phyloP scores from a whole-genome alignment of 1,284 basidiomycete genomes.

The Heimioporus retisporus region DNA sequence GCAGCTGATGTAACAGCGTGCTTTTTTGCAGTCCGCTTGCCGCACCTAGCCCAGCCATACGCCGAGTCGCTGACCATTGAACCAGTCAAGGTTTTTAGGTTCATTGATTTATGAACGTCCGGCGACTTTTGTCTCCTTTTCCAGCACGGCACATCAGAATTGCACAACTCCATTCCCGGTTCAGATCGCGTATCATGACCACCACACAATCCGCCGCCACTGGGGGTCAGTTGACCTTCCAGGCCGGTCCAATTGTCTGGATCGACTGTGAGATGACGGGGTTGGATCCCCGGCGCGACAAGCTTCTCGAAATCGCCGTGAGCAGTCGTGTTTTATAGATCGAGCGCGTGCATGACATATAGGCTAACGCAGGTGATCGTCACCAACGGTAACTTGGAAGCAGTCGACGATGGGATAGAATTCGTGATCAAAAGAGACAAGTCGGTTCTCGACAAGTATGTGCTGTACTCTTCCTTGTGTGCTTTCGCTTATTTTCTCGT shows the following conservation, averaged over 20 bases:
- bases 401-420: conserved; percentile 80
- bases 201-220: conserved; percentile 3
- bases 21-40: too few species aligned
- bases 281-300: conserved; percentile 69
- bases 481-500: too few species aligned
- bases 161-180: not conserved
- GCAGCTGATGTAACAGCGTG: too few species aligned
- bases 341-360: not conserved
- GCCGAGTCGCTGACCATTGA: too few species aligned
- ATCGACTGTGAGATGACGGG: conserved; percentile 94
- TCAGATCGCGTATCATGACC: conserved; percentile 17
- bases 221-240: conserved; percentile 50
- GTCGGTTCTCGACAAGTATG: conserved; percentile 69
- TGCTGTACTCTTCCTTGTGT: not conserved
- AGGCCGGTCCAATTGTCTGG: conserved; percentile 85
- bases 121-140: too few species aligned
- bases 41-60: too few species aligned
- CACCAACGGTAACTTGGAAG: conserved; percentile 81
- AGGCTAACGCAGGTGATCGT: conserved; percentile 70
- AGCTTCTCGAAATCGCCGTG: conserved; percentile 83
- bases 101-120: too few species aligned
- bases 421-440: conserved; percentile 79
- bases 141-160: not conserved
- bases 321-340: conserved; percentile 15
- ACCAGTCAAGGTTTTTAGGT: too few species aligned